Conservation (phyloP, 495 filamentous ascomycete genomes). For the Trichoderma reesei region DNA sequence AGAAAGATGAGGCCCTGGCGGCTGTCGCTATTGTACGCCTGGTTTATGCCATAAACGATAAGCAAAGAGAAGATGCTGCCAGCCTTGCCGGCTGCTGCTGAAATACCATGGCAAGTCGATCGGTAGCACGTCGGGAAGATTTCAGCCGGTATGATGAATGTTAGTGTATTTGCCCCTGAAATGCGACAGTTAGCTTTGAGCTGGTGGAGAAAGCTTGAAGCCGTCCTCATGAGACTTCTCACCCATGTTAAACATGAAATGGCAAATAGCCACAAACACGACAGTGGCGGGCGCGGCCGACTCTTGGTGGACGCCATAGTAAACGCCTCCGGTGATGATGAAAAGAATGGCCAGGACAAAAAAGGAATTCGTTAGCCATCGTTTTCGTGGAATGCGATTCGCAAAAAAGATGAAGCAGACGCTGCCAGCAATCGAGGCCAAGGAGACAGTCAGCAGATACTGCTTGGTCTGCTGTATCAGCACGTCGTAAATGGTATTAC, state of each 20-base stretch:
- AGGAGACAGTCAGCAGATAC: slow-evolving; percentile 56
- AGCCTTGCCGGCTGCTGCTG: slow-evolving; percentile 73
- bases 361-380: slow-evolving; percentile 50
- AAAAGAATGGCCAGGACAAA: slow-evolving; percentile 62
- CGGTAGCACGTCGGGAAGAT: slow-evolving; percentile 84
- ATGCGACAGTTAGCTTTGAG: not conserved
- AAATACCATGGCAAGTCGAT: slow-evolving; percentile 77
- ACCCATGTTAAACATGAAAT: slow-evolving; percentile 82
- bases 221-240: not conserved
- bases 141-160: slow-evolving; percentile 86
- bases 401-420: slow-evolving; percentile 32
- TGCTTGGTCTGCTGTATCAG: slow-evolving; percentile 58
- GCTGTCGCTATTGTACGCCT: slow-evolving; percentile 19
- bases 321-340: slow-evolving; percentile 63
- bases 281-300: slow-evolving; percentile 38
- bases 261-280: slow-evolving; percentile 60
- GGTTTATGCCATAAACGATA: slow-evolving; percentile 37
- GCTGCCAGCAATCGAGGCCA: slow-evolving; percentile 52
- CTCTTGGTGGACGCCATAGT: slow-evolving; percentile 36
- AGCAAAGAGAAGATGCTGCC: slow-evolving; percentile 60
- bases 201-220: not conserved
- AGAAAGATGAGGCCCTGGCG: slow-evolving; percentile 27
- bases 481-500: slow-evolving; percentile 50
- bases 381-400: slow-evolving; percentile 52
- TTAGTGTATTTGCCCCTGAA: slow-evolving; percentile 68